Conservation (phyloP, 2,329 filamentous ascomycete species). For the Colletotrichum agaves region DNA sequence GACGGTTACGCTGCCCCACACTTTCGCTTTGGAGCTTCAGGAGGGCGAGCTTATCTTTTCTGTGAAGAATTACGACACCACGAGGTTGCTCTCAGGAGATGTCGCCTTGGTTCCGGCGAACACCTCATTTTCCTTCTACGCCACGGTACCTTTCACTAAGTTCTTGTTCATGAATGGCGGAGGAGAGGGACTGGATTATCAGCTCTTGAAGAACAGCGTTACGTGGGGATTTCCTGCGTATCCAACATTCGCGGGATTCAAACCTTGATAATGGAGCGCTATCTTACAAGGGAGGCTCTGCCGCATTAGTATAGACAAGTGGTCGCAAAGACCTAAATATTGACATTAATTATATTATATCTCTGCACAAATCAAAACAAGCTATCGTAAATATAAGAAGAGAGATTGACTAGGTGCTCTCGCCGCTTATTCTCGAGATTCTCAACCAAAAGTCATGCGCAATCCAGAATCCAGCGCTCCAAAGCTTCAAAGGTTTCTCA, state of each 20-base stretch:
- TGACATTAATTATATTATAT: too few species aligned
- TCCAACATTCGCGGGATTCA: slow-evolving; percentile 7
- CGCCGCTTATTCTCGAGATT: slow-evolving; percentile 20
- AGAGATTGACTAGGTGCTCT: not conserved
- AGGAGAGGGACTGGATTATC: slow-evolving; percentile 39
- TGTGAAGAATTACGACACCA: slow-evolving; percentile 38
- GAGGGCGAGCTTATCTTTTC: slow-evolving; percentile 41
- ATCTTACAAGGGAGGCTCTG: too few species aligned
- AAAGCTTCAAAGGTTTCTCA: slow-evolving; percentile 37
- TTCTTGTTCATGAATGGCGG: slow-evolving; percentile 43
- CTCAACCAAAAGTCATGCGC: slow-evolving; percentile 41
- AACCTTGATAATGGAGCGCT: too few species aligned
- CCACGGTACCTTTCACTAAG: slow-evolving; percentile 41
- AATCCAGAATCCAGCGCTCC: slow-evolving; percentile 40
- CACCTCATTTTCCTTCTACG: slow-evolving; percentile 39
- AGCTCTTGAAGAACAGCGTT: slow-evolving; percentile 38
- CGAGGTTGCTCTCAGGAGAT: slow-evolving; percentile 41
- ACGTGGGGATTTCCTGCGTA: slow-evolving; percentile 41
- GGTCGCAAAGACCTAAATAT: too few species aligned
- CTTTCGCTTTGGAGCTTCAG: slow-evolving; percentile 42
- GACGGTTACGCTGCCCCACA: slow-evolving; percentile 3
- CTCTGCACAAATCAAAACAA: too few species aligned
- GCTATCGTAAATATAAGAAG: not conserved
- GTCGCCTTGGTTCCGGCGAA: slow-evolving; percentile 42
- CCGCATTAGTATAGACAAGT: too few species aligned